Evolutionary conservation across 345 rosid species (phyloP).

Genomic region (Isatis tinctoria): DNA sequence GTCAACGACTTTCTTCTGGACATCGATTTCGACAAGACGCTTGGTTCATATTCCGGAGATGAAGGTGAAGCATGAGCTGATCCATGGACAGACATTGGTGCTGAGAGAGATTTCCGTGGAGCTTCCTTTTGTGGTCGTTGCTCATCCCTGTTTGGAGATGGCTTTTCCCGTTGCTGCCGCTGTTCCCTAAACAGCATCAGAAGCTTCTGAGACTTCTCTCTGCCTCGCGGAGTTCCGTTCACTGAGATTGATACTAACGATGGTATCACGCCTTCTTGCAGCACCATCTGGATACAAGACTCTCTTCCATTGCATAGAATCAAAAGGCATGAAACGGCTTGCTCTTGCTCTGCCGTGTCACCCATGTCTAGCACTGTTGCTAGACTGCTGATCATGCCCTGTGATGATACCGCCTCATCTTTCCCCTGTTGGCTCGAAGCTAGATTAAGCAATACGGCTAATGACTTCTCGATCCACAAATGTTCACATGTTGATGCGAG

Average conservation of each 20-base stretch:
- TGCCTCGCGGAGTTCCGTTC: conserved; percentile 77
- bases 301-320: conserved; percentile 68
- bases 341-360: conserved; percentile 72
- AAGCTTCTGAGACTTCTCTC: conserved; percentile 88
- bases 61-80: conserved; percentile 26
- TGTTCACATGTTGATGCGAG: conserved; percentile 49
- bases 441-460: conserved; percentile 72
- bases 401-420: conserved; percentile 57
- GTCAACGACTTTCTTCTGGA: conserved; percentile 69
- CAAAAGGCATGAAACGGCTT: conserved; percentile 72
- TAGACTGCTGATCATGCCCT: conserved; percentile 60
- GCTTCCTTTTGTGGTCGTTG: conserved; percentile 29
- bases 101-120: conserved; percentile 26
- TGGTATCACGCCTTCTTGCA: conserved; percentile 98
- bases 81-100: conserved; percentile 16
- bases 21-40: conserved; percentile 57
- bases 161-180: conserved; percentile 77
- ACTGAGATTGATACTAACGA: conserved; percentile 85
- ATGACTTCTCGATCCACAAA: conserved; percentile 67
- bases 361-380: conserved; percentile 72
- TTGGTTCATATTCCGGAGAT: conserved; percentile 41
- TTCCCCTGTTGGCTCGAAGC: conserved; percentile 56
- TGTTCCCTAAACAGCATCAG: conserved; percentile 91
- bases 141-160: conserved; percentile 35
- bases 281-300: conserved; percentile 68